Evolutionary conservation across 179 eudicot genomes (phyloP).

Genomic region (Silene noctiflora): DNA sequence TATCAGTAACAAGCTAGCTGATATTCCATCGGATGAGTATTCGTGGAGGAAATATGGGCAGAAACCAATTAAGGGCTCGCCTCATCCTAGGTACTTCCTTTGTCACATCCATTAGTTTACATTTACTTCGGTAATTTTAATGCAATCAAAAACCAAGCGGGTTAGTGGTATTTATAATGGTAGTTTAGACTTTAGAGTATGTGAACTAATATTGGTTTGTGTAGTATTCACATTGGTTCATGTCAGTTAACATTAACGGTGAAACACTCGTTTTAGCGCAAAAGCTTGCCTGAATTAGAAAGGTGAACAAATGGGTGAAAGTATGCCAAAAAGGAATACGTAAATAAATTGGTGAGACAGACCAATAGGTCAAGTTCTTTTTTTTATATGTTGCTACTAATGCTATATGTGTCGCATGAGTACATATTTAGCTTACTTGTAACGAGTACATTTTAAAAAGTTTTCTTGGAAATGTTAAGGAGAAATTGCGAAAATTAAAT

Average conservation of each 20-base stretch:
- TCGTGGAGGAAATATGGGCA: constrained; percentile 99
- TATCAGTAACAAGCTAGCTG: constrained; percentile 91
- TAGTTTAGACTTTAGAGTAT: too few species aligned
- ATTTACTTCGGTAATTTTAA: not conserved
- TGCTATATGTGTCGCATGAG: not conserved
- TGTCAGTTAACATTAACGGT: too few species aligned
- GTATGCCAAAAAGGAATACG: too few species aligned
- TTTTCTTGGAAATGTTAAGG: not conserved
- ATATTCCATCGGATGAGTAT: constrained; percentile 91
- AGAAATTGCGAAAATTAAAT: not conserved
- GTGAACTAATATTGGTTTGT: too few species aligned
- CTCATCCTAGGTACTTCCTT: constrained; percentile 85
- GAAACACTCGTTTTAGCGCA: too few species aligned
- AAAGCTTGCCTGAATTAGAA: too few species aligned
- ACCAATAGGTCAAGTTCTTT: not conserved
- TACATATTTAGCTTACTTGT: not conserved
- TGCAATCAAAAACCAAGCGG: too few species aligned
- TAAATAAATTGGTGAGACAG: too few species aligned
- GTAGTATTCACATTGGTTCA: too few species aligned
- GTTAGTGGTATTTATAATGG: too few species aligned
- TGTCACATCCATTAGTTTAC: not conserved
- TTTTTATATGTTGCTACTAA: not conserved
- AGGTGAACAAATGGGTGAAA: too few species aligned
- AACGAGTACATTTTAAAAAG: not conserved
- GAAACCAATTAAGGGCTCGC: constrained; percentile 98